A percentile compares a stretch with the other conserved stretches of the same genome.
phyloP scores from a whole-genome alignment of 116 monocot species.

The Trichopus zeylanicus region DNA sequence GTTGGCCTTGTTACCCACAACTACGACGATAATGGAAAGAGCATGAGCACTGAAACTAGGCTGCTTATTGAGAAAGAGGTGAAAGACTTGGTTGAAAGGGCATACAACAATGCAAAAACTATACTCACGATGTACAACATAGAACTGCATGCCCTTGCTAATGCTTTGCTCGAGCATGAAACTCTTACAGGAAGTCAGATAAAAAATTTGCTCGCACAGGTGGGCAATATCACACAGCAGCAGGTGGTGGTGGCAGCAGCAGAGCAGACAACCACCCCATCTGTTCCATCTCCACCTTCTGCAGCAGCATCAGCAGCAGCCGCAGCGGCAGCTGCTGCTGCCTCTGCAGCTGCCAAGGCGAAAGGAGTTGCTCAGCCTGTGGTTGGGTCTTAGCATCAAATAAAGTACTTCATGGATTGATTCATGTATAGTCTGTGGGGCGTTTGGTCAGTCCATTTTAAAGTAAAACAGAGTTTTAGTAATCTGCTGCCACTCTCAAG shows the following conservation, averaged over 20 bases:
- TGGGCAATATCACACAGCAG: constrained; percentile 28
- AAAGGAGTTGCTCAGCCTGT: constrained; percentile 70
- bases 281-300: constrained; percentile 24
- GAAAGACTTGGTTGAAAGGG: constrained; percentile 64
- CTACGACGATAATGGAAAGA: constrained; percentile 78
- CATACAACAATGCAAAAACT: constrained; percentile 82
- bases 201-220: constrained; percentile 58
- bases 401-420: background rate
- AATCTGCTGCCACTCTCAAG: too few species aligned
- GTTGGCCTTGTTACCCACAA: constrained; percentile 77
- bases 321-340: constrained; percentile 63
- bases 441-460: too few species aligned
- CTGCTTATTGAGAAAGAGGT: constrained; percentile 83
- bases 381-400: constrained; percentile 29
- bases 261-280: constrained; percentile 19
- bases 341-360: constrained; percentile 74
- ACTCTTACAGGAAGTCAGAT: constrained; percentile 78
- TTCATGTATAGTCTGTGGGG: background rate
- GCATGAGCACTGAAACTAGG: constrained; percentile 85
- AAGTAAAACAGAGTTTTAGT: too few species aligned
- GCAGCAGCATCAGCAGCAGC: constrained; percentile 69
- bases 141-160: constrained; percentile 80
- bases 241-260: constrained; percentile 22
- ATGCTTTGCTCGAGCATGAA: constrained; percentile 84
- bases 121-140: constrained; percentile 56